Base-by-base conservation (phyloP, 1,284 basidiomycete genomes). In the Microbotryomycetes sp. region DNA sequence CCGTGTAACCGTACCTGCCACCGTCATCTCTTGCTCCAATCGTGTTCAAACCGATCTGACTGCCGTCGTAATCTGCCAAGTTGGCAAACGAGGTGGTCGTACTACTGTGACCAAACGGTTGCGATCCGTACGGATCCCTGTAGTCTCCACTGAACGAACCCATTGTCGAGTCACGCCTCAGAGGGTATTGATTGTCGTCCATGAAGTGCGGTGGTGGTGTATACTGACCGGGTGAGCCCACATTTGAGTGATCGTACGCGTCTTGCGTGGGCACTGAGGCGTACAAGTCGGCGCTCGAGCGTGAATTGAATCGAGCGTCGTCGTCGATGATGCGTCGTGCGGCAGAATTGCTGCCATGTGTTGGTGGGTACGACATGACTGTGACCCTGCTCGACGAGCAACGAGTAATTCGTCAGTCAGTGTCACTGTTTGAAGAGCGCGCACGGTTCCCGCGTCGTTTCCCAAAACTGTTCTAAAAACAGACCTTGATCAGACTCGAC, bases 251-350 rank as follows among this genome's bases (percentile, higher is more conserved):
- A 6, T 28, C 30, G 22, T 49, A 32, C 14, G 45, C 50, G 53
- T 63, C 56, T 9, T 3, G 5, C 4, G 63, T 60, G 3, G 66
- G 66, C 26, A 68, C 54, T 9, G 58, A 52, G n/a, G 66, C 59
- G 56, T 68, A 68, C 22, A 65, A 45, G 49, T 68, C 66, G 30
- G 66, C 66, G 2, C 63, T 65, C 16, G 66, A 68, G 14, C 59
- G 59, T 16, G 45, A 19, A 29, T 36, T 42, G 49, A 26, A 49
- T n/a, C 26, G 25, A 25, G 25, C 50, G 25, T 52, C 50, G 50
- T 26, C 15, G 12, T 52, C n/a, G n/a, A n/a, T n/a, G 12, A 42
- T 19, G 36, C 36, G 36, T 19, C 36, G 9, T 42, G 36, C 36
- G 19, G 36, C 36, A n/a, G n/a, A n/a, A n/a, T n/a, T n/a, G n/a